Base-by-base conservation (phyloP, 2,329 filamentous ascomycete genomes). In the Penicillium concentricum region DNA sequence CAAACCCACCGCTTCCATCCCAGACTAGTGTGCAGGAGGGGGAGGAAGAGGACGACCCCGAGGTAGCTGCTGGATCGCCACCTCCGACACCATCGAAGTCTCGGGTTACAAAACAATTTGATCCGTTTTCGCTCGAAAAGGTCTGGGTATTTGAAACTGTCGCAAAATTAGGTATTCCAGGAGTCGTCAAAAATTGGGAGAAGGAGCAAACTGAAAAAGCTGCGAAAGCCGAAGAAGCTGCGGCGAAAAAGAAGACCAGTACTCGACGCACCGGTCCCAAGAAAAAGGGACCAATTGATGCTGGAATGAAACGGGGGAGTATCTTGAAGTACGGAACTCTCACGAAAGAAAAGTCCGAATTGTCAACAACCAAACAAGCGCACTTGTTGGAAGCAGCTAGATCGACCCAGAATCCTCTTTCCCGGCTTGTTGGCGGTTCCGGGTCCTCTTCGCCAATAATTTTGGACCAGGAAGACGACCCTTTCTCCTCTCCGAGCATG, bases 71-170 rank as follows among this genome's bases (percentile, higher is more conserved):
- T 16, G 70, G 67, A 24, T 45, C 57, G 6, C 56, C 56, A 8
- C 64, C 68, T 15, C 60, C 59, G 6, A 62, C 68, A 9, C 62
- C 66, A 22, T 57, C 59, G 26, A 69, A 70, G 52, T 61, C 62
- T 56, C 62, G 69, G 10, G 59, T 65, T n/a, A 64, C 71, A 16
- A 74, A 73, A 30, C 72, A 76, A 0, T 79, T 88, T 63, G 86
- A 92, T 64, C 88, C 91, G 0, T 81, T 80, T 9, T 80, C 85
- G 28, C 77, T 85, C 1, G 84, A 90, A 39, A 83, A 87, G 61
- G 72, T 83, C 10, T 93, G 90, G 90, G 74, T 92, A 6, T 79
- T 88, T 22, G 84, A 87, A 63, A 80, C 82, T 0, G 79, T 90
- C 51, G 83, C 85, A 5, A 84, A 81, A 55, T 70, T 87, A 3